Base-by-base conservation (phyloP, 1,284 basidiomycete genomes). In the Paramarasmius palmivorus region DNA sequence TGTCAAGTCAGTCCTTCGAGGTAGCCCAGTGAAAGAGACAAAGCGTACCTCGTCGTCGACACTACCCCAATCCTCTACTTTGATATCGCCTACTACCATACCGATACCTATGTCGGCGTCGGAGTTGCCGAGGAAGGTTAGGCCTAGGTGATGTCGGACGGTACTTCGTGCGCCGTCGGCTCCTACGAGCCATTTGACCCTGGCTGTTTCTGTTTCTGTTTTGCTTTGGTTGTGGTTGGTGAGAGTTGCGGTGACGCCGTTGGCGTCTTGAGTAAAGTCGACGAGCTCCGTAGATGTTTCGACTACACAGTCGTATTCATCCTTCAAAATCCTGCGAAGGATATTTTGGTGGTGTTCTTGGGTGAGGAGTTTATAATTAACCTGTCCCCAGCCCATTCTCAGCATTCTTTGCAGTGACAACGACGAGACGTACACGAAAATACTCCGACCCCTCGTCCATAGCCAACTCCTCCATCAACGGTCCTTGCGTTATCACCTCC, bases 261-360 rank as follows among this genome's bases (percentile, higher is more conserved):
- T 65, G 7, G 61, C 55, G 3, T 53, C 51, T 56, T 76, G 72
- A 50, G 67, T 59, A 41, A 77, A 72, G 0, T 67, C 68, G 9
- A 65, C 44, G 2, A 78, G 61, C 51, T 76, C 73, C 2, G 69
- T 69, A 3, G 70, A 72, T 1, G 68, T 53, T 54, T 77, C 75
- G 8, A 78, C 72, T 2, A 54, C 15, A 49, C 66, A 67, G 2
- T 62, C 63, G 14, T 67, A 63, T 38, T 52, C 51, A 2, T 65
- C 57, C 7, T 64, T 59, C 20, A 79, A 57, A 14, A 66, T 64
- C 5, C 50, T 53, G 19, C 68, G 73, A 14, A 76, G 60, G 36
- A 75, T 65, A 7, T 61, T 60, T 52, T 75, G 73, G 14, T 74
- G 64, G 4, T 54, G 57, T 35, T 71, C 68, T 63, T 78, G 77